Conservation (phyloP, 2,329 filamentous ascomycete species). For the Daldinia eschscholtzii region DNA sequence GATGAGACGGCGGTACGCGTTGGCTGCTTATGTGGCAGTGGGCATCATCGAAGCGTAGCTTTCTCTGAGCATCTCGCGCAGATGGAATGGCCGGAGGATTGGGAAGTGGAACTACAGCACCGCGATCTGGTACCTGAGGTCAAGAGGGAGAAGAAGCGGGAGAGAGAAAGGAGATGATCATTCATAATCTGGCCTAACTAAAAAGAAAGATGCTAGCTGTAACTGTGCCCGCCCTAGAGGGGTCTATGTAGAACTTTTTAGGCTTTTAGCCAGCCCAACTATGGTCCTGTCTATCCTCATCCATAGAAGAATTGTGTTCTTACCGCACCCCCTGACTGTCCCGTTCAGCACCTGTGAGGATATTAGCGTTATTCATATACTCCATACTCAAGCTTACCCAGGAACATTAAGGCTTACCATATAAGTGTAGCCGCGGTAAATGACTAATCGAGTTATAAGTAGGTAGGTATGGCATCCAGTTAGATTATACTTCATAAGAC, state of each 20-base stretch:
- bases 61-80: constrained; percentile 23
- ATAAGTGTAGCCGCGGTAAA: neutral
- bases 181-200: no score
- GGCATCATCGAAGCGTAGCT: constrained; percentile 20
- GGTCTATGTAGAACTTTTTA: neutral
- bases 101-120: constrained; percentile 14
- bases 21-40: constrained; percentile 22
- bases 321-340: neutral
- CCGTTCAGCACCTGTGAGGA: neutral
- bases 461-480: neutral
- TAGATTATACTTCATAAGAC: neutral
- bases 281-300: neutral
- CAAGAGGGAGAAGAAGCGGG: constrained; percentile 11
- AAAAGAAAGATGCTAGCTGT: no score
- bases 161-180: constrained; percentile 2
- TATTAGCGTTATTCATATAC: neutral
- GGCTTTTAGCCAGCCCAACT: neutral
- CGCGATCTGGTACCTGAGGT: constrained; percentile 17
- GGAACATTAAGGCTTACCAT: neutral
- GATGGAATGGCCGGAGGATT: constrained; percentile 24
- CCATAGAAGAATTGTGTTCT: neutral
- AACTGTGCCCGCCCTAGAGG: no score
- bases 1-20: constrained; percentile 3
- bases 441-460: neutral
- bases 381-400: neutral